These are phyloP conservation scores for Picochlorum sp. DNA, from an alignment of 139 green algal genomes.

Conservation along the genomic window DNA sequence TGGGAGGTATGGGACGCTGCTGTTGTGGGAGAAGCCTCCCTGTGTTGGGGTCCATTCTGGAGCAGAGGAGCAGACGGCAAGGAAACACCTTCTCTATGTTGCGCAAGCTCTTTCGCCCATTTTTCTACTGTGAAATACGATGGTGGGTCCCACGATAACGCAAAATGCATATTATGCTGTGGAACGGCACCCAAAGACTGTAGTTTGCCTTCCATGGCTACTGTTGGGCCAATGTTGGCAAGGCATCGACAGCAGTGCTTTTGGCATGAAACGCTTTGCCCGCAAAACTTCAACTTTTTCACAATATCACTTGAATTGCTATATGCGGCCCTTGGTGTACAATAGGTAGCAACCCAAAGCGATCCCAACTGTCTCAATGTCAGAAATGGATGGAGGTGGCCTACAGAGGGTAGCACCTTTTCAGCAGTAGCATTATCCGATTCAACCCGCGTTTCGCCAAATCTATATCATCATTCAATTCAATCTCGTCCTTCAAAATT, in stretches of 20 bases:
- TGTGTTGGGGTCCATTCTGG: conserved; percentile 69
- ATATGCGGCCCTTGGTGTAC: conserved; percentile 45
- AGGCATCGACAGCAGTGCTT: conserved; percentile 14
- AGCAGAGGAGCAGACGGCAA: no score
- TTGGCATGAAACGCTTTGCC: conserved; percentile 41
- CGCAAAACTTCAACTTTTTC: conserved; percentile 38
- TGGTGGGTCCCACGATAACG: conserved; percentile 24
- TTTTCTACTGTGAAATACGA: conserved; percentile 16
- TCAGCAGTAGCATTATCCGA: neutral
- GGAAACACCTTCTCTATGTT: no score
- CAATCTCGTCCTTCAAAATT: conserved; percentile 10
- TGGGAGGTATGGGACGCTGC: neutral
- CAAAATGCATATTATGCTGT: no score
- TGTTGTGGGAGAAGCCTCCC: conserved; percentile 37
- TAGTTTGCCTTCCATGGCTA: no score
- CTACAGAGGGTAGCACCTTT: no score
- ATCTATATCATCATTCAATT: neutral
- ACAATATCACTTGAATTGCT: conserved; percentile 41
- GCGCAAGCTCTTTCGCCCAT: conserved; percentile 30
- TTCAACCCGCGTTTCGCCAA: neutral
- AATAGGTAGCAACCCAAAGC: conserved; percentile 27
- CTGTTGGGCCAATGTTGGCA: conserved; percentile 14
- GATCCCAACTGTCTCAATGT: conserved; percentile 24
- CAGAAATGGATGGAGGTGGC: conserved; percentile 11
- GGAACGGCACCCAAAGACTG: no score